Conservation (phyloP, 2,329 filamentous ascomycete genomes). For the Pseudogymnoascus destructans region DNA sequence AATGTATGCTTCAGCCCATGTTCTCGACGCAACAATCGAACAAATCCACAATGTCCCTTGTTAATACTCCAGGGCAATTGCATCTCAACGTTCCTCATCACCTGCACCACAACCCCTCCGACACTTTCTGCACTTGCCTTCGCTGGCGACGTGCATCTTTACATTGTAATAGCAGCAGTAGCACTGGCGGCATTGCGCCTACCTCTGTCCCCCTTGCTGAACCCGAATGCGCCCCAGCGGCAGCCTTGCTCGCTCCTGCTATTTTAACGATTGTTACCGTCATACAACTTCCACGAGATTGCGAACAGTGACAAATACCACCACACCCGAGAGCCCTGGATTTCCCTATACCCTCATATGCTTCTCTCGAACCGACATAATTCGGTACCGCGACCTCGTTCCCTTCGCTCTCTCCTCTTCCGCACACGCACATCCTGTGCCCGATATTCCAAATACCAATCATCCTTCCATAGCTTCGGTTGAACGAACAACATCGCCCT, state of each 20-base stretch:
- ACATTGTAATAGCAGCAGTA: background rate
- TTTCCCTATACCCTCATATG: background rate
- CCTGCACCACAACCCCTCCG: background rate
- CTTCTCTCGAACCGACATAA: conserved; percentile 3
- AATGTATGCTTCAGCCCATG: background rate
- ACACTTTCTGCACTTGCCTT: background rate
- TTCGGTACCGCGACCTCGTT: background rate
- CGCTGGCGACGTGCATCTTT: background rate
- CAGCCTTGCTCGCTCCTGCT: background rate
- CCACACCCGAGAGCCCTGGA: background rate
- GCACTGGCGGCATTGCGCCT: background rate
- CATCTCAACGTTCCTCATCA: background rate
- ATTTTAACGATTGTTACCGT: conserved; percentile 6
- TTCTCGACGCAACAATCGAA: background rate
- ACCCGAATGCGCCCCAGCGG: background rate
- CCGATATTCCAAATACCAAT: background rate
- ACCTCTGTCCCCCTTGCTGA: background rate
- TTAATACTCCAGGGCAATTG: background rate
- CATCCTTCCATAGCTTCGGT: background rate
- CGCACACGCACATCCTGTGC: conserved; percentile 2
- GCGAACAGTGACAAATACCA: conserved; percentile 7
- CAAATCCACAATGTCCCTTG: background rate
- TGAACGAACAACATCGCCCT: background rate
- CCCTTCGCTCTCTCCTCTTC: background rate
- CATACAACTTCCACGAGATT: conserved; percentile 3